phyloP scores from a whole-genome alignment of 495 filamentous ascomycete species.

The Amphirosellinia nigrospora region DNA sequence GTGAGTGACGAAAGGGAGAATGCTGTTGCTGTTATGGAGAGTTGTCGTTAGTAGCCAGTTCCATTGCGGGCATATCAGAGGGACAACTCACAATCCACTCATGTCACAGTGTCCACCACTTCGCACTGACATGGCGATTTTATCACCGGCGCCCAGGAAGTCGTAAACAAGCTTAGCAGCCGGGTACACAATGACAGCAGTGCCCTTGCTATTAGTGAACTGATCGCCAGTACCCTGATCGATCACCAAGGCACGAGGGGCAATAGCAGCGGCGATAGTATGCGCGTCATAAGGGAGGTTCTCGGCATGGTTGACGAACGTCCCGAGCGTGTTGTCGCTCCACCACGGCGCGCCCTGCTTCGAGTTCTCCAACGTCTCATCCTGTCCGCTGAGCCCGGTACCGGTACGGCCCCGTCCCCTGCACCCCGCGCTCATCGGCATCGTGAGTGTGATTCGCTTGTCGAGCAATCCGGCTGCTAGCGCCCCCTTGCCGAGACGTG shows the following conservation, averaged over 20 bases:
- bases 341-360: conserved; percentile 61
- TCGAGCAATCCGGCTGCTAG: conserved; percentile 59
- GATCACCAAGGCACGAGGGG: conserved; percentile 58
- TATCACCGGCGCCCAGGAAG: conserved; percentile 54
- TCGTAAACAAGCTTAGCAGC: conserved; percentile 59
- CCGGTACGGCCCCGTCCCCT: conserved; percentile 59
- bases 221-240: conserved; percentile 57
- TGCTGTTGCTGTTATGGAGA: conserved; percentile 42
- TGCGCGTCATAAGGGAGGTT: conserved; percentile 60
- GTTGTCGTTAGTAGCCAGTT: conserved; percentile 26
- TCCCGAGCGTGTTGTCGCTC: conserved; percentile 53
- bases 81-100: conserved; percentile 52
- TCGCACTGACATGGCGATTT: conserved; percentile 57
- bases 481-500: conserved; percentile 58
- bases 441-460: conserved; percentile 58
- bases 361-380: conserved; percentile 61
- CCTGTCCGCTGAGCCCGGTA: conserved; percentile 59
- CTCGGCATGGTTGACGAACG: conserved; percentile 56
- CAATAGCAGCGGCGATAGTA: conserved; percentile 59
- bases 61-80: neutral
- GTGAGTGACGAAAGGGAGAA: conserved; percentile 58
- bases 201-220: conserved; percentile 59
- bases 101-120: conserved; percentile 58
- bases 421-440: conserved; percentile 62
- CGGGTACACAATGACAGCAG: conserved; percentile 55